These are phyloP conservation scores for Hygrophorus russula DNA, from an alignment of 768 basidiomycete species.

Conservation along the genomic window DNA sequence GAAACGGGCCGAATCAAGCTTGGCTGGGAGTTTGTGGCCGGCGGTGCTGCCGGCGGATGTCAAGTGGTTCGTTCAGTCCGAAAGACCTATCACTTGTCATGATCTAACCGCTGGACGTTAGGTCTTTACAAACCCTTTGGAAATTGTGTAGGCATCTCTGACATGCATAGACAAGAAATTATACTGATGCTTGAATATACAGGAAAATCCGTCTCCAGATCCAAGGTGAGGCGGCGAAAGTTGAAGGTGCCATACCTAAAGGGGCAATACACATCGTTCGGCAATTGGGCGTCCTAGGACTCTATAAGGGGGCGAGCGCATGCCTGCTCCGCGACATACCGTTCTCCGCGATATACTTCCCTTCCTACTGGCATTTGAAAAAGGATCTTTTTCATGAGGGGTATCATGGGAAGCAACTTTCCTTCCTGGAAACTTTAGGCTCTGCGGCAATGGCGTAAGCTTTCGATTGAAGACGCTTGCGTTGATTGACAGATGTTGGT, in stretches of 20 bases:
- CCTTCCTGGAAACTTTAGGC: slow-evolving; percentile 80
- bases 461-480: slow-evolving; percentile 9
- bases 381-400: slow-evolving; percentile 94
- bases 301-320: slow-evolving; percentile 89
- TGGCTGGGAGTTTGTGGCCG: slow-evolving; percentile 86
- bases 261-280: slow-evolving; percentile 91
- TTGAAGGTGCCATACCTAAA: slow-evolving; percentile 67
- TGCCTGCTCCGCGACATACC: slow-evolving; percentile 94
- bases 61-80: slow-evolving; percentile 72
- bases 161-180: too few species aligned
- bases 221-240: slow-evolving; percentile 91
- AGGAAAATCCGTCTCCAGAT: slow-evolving; percentile 91
- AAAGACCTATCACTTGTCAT: not conserved
- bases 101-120: slow-evolving; percentile 17
- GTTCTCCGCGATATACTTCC: slow-evolving; percentile 91
- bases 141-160: slow-evolving; percentile 65
- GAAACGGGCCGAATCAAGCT: slow-evolving; percentile 91
- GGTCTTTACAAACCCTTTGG: slow-evolving; percentile 96
- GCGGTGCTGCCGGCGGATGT: slow-evolving; percentile 89
- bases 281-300: slow-evolving; percentile 82
- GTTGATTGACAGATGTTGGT: slow-evolving; percentile 17
- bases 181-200: slow-evolving; percentile 2
- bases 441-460: slow-evolving; percentile 77
- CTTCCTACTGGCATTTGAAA: slow-evolving; percentile 82
- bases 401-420: slow-evolving; percentile 85